These are phyloP conservation scores for Lasiodiplodia hormozganensis DNA, from an alignment of 2,329 filamentous ascomycete genomes.

Conservation along the genomic window DNA sequence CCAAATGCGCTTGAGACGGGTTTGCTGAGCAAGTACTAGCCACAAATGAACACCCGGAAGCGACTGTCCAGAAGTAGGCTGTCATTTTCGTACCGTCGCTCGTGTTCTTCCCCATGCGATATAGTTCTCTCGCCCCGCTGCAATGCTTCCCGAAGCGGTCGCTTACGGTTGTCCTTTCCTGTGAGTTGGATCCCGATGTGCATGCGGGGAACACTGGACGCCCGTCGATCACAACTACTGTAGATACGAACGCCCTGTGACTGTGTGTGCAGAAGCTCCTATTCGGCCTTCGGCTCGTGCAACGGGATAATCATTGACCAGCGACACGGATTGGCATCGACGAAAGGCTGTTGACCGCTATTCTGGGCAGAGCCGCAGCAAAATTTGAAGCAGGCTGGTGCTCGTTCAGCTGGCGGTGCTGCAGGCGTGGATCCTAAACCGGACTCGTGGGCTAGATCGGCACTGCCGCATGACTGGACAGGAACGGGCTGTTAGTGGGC, in stretches of 20 bases:
- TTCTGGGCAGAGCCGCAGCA: not conserved
- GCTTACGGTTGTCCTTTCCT: not conserved
- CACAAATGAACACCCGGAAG: not conserved
- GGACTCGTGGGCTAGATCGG: not conserved
- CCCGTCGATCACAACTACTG: not conserved
- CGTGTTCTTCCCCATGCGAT: not conserved
- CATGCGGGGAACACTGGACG: not conserved
- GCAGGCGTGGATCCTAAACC: not conserved
- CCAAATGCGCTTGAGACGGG: not conserved
- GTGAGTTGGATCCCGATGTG: not conserved
- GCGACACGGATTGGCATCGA: not conserved
- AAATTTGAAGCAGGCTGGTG: not conserved
- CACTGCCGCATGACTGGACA: slow-evolving; percentile 4
- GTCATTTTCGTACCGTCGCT: not conserved
- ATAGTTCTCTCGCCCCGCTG: not conserved
- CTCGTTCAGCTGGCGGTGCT: not conserved
- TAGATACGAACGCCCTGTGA: not conserved
- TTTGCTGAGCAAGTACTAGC: not conserved
- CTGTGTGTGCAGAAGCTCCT: not conserved
- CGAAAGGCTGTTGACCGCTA: slow-evolving; percentile 5
- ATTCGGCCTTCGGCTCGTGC: not conserved
- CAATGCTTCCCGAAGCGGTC: not conserved
- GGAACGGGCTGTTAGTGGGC: not conserved
- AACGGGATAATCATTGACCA: not conserved
- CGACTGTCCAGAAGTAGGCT: not conserved